A percentile compares a stretch with the other conserved stretches of the same genome.
phyloP scores from a whole-genome alignment of 352 stramenopile genomes.

The Thalassiosira exigua region DNA sequence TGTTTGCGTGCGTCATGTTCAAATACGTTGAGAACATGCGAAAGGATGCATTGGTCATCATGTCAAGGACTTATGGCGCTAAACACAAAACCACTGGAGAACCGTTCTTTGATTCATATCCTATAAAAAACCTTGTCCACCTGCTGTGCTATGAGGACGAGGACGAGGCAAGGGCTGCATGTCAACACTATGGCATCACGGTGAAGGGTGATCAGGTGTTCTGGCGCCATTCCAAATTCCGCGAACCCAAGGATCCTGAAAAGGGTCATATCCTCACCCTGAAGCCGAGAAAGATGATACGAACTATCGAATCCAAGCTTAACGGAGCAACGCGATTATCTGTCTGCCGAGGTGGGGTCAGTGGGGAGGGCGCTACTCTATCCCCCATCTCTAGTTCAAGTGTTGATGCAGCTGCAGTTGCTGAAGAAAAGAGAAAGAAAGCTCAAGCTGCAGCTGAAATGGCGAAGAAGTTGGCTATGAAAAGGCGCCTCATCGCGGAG shows the following conservation, averaged over 20 bases:
- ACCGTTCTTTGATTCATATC: slow-evolving; percentile 78
- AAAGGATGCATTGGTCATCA: slow-evolving; percentile 78
- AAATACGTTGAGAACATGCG: slow-evolving; percentile 84
- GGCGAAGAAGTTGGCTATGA: slow-evolving; percentile 21
- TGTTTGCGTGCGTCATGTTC: slow-evolving; percentile 85
- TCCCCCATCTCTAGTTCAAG: slow-evolving; percentile 6
- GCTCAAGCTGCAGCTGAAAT: slow-evolving; percentile 39
- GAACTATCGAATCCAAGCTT: slow-evolving; percentile 82
- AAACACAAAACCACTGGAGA: slow-evolving; percentile 72
- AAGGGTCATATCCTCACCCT: slow-evolving; percentile 71
- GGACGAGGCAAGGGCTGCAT: slow-evolving; percentile 73
- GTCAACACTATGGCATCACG: slow-evolving; percentile 80
- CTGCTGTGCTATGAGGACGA: slow-evolving; percentile 82
- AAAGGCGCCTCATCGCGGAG: slow-evolving; percentile 33
- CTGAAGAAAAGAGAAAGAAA: slow-evolving; percentile 22
- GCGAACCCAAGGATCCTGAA: slow-evolving; percentile 72
- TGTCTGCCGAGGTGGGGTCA: slow-evolving; percentile 80
- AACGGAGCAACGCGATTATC: slow-evolving; percentile 74
- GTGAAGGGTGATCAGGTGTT: slow-evolving; percentile 62
- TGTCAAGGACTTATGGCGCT: slow-evolving; percentile 77
- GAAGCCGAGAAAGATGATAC: slow-evolving; percentile 81
- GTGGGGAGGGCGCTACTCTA: slow-evolving; percentile 65
- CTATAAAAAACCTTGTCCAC: slow-evolving; percentile 65
- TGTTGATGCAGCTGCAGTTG: slow-evolving; percentile 1
- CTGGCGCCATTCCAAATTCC: slow-evolving; percentile 76